A percentile compares a stretch with the other conserved stretches of the same genome.
Conservation (phyloP, 2,329 filamentous ascomycete species). For the Paracoccidioides lutzii region DNA sequence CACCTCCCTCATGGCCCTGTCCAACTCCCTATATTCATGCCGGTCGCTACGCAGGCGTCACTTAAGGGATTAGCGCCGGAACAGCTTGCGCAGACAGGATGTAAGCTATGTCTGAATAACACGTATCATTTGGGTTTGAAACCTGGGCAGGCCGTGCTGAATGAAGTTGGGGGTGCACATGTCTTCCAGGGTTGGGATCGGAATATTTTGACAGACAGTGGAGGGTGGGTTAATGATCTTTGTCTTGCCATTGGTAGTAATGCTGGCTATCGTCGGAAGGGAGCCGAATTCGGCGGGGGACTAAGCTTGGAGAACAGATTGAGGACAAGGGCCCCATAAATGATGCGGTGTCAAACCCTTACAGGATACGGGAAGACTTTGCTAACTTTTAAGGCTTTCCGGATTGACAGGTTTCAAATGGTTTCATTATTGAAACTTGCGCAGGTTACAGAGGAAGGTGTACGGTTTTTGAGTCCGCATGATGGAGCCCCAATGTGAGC, state of each 20-base stretch:
- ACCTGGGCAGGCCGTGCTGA: constrained; percentile 79
- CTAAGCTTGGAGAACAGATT: background rate
- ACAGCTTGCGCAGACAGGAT: constrained; percentile 79
- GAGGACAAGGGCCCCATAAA: background rate
- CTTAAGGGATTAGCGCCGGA: constrained; percentile 88
- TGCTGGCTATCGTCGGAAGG: background rate
- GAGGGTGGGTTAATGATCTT: constrained; percentile 28
- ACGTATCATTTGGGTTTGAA: constrained; percentile 95
- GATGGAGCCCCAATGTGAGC: constrained; percentile 77
- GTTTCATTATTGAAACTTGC: constrained; percentile 89
- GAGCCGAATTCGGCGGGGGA: background rate
- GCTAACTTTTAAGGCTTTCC: background rate
- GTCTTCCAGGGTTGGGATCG: constrained; percentile 89
- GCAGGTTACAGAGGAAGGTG: constrained; percentile 87
- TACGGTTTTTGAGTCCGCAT: constrained; percentile 90
- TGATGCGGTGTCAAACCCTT: background rate
- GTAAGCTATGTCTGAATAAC: constrained; percentile 88
- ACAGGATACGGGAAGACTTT: background rate
- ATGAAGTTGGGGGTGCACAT: constrained; percentile 81
- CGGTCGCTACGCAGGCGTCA: constrained; percentile 90
- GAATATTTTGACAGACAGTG: constrained; percentile 71
- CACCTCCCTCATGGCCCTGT: constrained; percentile 86
- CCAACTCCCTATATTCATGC: constrained; percentile 91
- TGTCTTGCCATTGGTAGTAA: background rate
- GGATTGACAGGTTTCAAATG: constrained; percentile 74